phyloP scores from a whole-genome alignment of 164 flowering plant species.

The Nymphaea colorata region DNA sequence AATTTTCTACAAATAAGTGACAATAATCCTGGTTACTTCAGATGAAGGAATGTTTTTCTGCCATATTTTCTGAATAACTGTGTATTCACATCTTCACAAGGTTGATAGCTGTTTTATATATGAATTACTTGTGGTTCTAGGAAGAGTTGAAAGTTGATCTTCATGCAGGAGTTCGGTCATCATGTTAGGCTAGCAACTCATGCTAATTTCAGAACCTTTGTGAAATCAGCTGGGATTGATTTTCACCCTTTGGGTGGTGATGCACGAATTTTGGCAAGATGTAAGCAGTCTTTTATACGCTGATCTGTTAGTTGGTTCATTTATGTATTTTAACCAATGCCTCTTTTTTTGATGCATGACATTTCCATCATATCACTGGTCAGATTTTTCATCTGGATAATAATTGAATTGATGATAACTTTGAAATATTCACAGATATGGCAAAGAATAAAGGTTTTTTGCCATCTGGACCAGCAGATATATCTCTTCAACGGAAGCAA shows the following conservation, averaged over 20 bases:
- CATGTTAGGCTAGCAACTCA: conserved; percentile 92
- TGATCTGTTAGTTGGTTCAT: not conserved
- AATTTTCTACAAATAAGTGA: too few species aligned
- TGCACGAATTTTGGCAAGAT: conserved; percentile 92
- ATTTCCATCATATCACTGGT: not conserved
- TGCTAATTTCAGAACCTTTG: conserved; percentile 62
- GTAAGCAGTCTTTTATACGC: conserved; percentile 41
- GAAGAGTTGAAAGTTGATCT: not conserved
- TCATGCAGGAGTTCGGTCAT: conserved; percentile 88
- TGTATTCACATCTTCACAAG: too few species aligned
- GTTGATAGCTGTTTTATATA: not conserved
- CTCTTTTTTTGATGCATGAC: not conserved
- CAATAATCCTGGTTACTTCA: too few species aligned
- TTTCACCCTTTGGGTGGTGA: conserved; percentile 93
- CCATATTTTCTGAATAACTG: too few species aligned
- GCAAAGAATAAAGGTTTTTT: conserved; percentile 88
- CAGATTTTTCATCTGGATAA: not conserved
- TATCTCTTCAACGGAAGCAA: conserved; percentile 75
- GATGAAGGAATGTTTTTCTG: too few species aligned
- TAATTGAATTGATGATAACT: not conserved
- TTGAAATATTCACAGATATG: conserved; percentile 50
- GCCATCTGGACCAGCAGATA: conserved; percentile 85
- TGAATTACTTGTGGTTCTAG: not conserved
- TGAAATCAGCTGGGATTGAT: conserved; percentile 71
- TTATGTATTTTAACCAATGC: not conserved